These are phyloP conservation scores for Zymoseptoria passerinii DNA, from an alignment of 2,329 filamentous ascomycete species.

Conservation along the genomic window DNA sequence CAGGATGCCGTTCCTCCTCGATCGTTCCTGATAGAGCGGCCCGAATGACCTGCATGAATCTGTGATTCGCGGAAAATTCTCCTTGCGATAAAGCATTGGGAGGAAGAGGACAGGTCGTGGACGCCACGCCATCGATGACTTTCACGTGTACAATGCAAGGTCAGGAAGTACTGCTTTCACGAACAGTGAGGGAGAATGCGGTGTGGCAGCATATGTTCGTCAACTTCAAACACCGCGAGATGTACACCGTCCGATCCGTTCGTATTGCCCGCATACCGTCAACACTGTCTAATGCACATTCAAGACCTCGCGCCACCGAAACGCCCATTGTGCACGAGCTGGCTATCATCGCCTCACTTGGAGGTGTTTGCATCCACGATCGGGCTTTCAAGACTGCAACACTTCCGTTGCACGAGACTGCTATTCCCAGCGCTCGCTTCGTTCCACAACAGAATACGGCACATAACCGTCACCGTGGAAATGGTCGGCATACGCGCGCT, in stretches of 20 bases:
- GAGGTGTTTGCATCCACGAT: background rate
- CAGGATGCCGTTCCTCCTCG: background rate
- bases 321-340: background rate
- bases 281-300: background rate
- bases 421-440: background rate
- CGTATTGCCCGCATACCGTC: background rate
- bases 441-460: background rate
- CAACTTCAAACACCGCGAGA: background rate
- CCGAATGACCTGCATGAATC: background rate
- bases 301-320: background rate
- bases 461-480: background rate
- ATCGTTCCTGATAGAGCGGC: background rate
- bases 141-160: background rate
- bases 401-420: background rate
- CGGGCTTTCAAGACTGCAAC: background rate
- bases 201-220: background rate
- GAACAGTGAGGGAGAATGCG: background rate
- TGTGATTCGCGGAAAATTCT: background rate
- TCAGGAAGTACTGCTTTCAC: background rate
- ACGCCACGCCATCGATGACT: background rate
- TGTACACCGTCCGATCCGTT: background rate
- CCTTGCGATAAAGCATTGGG: background rate
- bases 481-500: background rate
- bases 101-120: background rate
- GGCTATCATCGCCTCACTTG: too few relatives aligned